A percentile compares a stretch with the other conserved stretches of the same genome.
phyloP scores from a whole-genome alignment of 2,329 filamentous ascomycete species.

The Penicillium sp. region DNA sequence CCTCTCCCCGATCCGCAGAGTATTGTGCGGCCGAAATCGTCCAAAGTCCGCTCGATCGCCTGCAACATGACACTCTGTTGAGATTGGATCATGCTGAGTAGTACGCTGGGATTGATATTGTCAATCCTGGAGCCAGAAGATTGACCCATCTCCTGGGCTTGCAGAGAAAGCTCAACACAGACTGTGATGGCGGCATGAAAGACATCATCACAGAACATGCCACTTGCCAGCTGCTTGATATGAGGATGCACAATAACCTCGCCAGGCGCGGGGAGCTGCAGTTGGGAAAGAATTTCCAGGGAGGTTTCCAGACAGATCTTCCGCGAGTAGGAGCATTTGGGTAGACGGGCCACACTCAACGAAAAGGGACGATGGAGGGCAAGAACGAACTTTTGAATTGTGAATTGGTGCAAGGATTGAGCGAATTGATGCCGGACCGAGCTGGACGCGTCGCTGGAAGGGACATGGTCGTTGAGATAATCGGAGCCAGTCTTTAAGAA shows the following conservation, averaged over 20 bases:
- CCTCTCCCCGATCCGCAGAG: constrained; percentile 20
- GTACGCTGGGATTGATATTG: constrained; percentile 16
- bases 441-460: constrained; percentile 3
- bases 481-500: constrained; percentile 18
- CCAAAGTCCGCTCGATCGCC: constrained; percentile 24
- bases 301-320: constrained; percentile 34
- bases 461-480: constrained; percentile 20
- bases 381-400: constrained; percentile 51
- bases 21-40: constrained; percentile 26
- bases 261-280: constrained; percentile 17
- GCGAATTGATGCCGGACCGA: constrained; percentile 21
- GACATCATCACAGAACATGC: constrained; percentile 33
- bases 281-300: constrained; percentile 30
- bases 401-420: constrained; percentile 43
- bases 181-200: constrained; percentile 30
- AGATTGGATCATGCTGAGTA: constrained; percentile 28
- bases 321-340: constrained; percentile 34
- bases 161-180: constrained; percentile 29
- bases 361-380: constrained; percentile 46
- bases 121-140: constrained; percentile 12
- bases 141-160: constrained; percentile 22
- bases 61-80: constrained; percentile 27
- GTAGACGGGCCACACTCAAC: constrained; percentile 27
- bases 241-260: constrained; percentile 21
- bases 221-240: constrained; percentile 27